These are phyloP conservation scores for Vachellia pachyceras DNA, from an alignment of 306 rosid species.

Conservation along the genomic window DNA sequence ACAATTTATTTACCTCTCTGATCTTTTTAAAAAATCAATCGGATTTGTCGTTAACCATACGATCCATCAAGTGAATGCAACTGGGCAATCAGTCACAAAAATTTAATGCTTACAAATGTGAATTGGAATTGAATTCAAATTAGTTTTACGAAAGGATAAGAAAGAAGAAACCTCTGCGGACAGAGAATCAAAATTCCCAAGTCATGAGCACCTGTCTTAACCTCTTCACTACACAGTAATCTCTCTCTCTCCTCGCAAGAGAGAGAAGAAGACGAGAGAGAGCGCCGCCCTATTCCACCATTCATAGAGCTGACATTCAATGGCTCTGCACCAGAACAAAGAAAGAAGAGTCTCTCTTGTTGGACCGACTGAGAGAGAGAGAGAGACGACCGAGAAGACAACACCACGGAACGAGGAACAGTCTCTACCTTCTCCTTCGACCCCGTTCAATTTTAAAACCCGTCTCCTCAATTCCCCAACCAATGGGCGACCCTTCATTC, in stretches of 20 bases:
- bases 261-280: too few species aligned
- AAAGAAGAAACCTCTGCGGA: too few species aligned
- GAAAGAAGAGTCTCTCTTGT: conserved; percentile 19
- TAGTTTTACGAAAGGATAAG: too few species aligned
- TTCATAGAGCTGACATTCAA: conserved; percentile 57
- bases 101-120: too few species aligned
- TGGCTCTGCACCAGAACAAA: conserved; percentile 23
- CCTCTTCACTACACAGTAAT: conserved; percentile 55
- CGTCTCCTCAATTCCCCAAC: not conserved
- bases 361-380: conserved; percentile 26
- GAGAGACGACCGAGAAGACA: conserved; percentile 44
- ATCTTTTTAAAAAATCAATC: too few species aligned
- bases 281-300: conserved; percentile 88
- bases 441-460: not conserved
- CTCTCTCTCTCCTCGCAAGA: too few species aligned
- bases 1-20: too few species aligned
- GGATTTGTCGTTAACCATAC: too few species aligned
- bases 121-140: too few species aligned
- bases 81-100: too few species aligned
- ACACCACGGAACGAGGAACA: conserved; percentile 78
- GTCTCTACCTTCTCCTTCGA: conserved; percentile 39
- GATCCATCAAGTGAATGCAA: too few species aligned
- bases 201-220: conserved; percentile 29
- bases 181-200: too few species aligned
- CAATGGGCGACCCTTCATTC: conserved; percentile 57